Evolutionary conservation across 2,329 filamentous ascomycete species (phyloP).

Genomic region (Gaeumannomyces tritici): DNA sequence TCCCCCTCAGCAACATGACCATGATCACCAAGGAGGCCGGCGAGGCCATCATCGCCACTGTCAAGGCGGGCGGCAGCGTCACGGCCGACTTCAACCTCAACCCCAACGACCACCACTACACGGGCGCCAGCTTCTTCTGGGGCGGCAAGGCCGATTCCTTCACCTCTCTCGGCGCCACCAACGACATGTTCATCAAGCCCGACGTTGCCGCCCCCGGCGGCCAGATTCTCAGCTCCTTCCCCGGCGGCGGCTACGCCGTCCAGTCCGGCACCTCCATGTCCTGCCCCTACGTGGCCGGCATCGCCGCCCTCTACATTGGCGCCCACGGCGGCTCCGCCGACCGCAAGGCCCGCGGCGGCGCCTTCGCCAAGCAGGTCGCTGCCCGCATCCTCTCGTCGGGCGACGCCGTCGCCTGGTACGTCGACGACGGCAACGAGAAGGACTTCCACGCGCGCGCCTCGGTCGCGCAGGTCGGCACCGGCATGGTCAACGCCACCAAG

Average conservation of each 20-base stretch:
- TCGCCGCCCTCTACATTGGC: conserved; percentile 29
- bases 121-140: conserved; percentile 5
- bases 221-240: conserved; percentile 35
- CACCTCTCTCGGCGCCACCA: conserved; percentile 31
- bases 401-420: background rate
- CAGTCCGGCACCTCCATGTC: conserved; percentile 45
- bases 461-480: conserved; percentile 28
- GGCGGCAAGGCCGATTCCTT: conserved; percentile 27
- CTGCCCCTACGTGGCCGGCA: conserved; percentile 32
- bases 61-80: conserved; percentile 18
- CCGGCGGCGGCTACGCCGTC: conserved; percentile 23
- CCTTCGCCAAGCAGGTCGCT: background rate
- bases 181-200: conserved; percentile 32
- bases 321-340: conserved; percentile 16
- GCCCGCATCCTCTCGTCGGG: background rate
- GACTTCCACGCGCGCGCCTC: conserved; percentile 10
- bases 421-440: background rate
- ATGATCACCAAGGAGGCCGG: conserved; percentile 17
- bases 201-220: conserved; percentile 32
- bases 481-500: conserved; percentile 30
- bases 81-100: conserved; percentile 15
- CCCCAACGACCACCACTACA: conserved; percentile 2
- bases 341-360: background rate
- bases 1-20: conserved; percentile 6
- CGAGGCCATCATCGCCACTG: conserved; percentile 19